Base-by-base conservation (phyloP, 352 stramenopile genomes). In the Phytopythium mirpurense region DNA sequence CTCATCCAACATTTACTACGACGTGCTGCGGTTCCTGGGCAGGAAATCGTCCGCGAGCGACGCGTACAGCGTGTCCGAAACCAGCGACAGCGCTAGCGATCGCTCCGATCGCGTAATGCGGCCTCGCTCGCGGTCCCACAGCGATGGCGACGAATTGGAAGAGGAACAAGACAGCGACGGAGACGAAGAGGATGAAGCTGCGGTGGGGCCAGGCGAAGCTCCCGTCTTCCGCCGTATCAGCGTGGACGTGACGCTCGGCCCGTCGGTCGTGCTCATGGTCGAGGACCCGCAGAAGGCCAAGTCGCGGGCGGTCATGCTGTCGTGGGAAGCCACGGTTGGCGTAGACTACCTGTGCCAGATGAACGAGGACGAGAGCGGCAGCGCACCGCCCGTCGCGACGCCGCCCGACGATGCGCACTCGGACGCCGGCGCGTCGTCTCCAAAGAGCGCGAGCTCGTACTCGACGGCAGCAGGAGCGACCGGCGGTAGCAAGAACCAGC, bases 1-100 rank as follows among this genome's bases (percentile, higher is more conserved):
- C 23, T 78, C 83, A 34, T 90, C 79, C 3, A 93, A 90, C 55
- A 90, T 93, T 31, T 76, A 88, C 51, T 88, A 87, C 50, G 76
- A 93, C 51, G 62, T 90, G 15, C 49, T 90, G 48, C 66, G 72
- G 16, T 93, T 93, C 58, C 60, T 93, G 29, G 77, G 36, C 2
- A 56, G 14, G 16, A 48, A 24, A 23, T 40, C 51, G n/a, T 48
- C 51, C 8, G 2, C 46, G 2, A 19, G 11, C 8, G 46, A 52
- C 14, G 16, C 10, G 2, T 40, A n/a, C 21, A 52, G 46, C 11
- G 46, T 14, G 10, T 47, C 41, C 5, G 41, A 47, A 3, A 23
- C 11, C 15, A 54, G 47, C 15, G 44, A 51, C 3, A 27, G 3
- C 27, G 26, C 21, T 12, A 38, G 36, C 15, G 48, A 34, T 18